Conservation (phyloP, 106 monocot species). For the Dendrobium nobile region DNA sequence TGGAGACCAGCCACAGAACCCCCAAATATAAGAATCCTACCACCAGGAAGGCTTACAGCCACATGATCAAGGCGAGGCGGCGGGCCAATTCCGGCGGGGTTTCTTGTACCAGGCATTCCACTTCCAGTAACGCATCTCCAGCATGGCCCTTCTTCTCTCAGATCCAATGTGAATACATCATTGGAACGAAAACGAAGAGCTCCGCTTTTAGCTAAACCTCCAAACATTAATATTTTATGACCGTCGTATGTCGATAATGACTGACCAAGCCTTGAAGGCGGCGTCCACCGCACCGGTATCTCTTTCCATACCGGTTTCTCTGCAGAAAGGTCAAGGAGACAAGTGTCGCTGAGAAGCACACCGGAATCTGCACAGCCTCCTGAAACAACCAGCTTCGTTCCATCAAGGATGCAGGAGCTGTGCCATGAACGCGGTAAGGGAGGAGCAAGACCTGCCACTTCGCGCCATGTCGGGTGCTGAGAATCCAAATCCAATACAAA, state of each 20-base stretch:
- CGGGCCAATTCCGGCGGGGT: constrained; percentile 45
- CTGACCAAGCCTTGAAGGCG: constrained; percentile 54
- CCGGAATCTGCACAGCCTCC: constrained; percentile 67
- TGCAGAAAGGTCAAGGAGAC: constrained; percentile 42
- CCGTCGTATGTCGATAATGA: constrained; percentile 49
- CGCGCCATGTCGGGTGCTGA: constrained; percentile 47
- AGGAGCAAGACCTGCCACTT: constrained; percentile 46
- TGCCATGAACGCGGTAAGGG: constrained; percentile 62
- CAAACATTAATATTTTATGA: constrained; percentile 51
- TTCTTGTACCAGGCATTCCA: constrained; percentile 61
- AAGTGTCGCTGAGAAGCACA: constrained; percentile 58
- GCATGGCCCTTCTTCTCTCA: constrained; percentile 34
- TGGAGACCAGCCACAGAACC: constrained; percentile 60
- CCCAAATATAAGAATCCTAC: constrained; percentile 54
- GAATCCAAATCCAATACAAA: constrained; percentile 58
- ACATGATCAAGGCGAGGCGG: constrained; percentile 68
- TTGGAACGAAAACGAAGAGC: constrained; percentile 50
- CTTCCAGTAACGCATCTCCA: constrained; percentile 60
- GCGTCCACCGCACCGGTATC: constrained; percentile 48
- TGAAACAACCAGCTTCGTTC: constrained; percentile 59
- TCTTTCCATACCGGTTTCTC: constrained; percentile 63
- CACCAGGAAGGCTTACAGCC: constrained; percentile 52
- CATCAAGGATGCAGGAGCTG: constrained; percentile 59
- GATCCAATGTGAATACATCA: constrained; percentile 56
- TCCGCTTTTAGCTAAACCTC: constrained; percentile 62